Evolutionary conservation across 371 early-diverging fungal genomes (phyloP), one percentile per base, ranked within the genome.

Genomic region (Nematocida parisii): DNA sequence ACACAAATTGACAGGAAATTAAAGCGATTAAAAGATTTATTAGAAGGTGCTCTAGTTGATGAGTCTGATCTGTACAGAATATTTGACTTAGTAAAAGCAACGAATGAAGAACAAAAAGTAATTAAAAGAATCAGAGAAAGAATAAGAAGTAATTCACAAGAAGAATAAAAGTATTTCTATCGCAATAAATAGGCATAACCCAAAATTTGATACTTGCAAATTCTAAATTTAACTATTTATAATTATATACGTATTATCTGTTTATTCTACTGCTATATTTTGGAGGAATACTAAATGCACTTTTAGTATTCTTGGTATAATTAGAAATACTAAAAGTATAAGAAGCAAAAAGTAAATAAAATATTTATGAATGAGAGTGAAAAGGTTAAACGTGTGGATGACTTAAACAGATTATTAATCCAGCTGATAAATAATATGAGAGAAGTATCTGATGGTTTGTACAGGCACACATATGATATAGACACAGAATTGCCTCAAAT

Each of bases 401-500:
- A 67, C 42, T 18, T 67, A 42, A 50, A 6, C 7, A 24, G 22
- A 6, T n/a, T 27, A 22, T 5, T 77, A 50, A 46, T 77, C 4
- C 75, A 45, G 39, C 70, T 77, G 15, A 77, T 77, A 44, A 77
- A 77, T 42, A 47, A 70, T 9, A 67, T 77, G 80, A 27, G 54
- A 22, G 54, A 52, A 6, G 61, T 77, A 6, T 56, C 80, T 18
- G 68, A 77, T 55, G 80, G 80, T 15, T 57, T 77, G 11, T 77
- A 77, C 71, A 70, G 66, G 62, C 80, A 77, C 80, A 77, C 61
- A 18, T 77, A 77, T 60, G 80, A 77, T 40, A 33, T 77, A 70
- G 80, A 77, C 15, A 67, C 80, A 39, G 56, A 82, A n/a, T 27
- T 77, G 1, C 27, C 57, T 4, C 66, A 68, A 20, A 77, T 77